A percentile compares a stretch with the other conserved stretches of the same genome.
Evolutionary conservation across 768 basidiomycete species (phyloP).

Genomic region (Rhodosporidiobolus sp.): DNA sequence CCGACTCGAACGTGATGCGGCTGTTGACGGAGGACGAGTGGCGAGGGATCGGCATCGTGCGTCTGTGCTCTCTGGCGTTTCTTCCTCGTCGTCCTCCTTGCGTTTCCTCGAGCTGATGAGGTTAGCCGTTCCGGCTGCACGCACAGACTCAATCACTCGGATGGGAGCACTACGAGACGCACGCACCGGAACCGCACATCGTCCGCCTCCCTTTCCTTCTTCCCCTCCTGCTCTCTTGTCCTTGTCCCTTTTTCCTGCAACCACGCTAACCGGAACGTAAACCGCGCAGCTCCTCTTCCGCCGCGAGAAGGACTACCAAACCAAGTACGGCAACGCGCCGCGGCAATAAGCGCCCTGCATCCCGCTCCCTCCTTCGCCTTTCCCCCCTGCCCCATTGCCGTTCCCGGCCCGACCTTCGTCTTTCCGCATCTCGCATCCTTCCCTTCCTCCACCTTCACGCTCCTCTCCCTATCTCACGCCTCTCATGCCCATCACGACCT

Average conservation of each 20-base stretch:
- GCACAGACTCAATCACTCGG: slow-evolving; percentile 78
- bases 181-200: slow-evolving; percentile 51
- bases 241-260: not conserved
- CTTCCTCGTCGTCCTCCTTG: too few relatives aligned
- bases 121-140: not conserved
- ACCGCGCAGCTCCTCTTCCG: slow-evolving; percentile 31
- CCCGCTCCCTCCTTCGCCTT: not conserved
- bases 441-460: too few relatives aligned
- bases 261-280: not conserved
- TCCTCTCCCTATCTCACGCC: too few relatives aligned
- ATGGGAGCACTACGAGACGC: slow-evolving; percentile 98
- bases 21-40: slow-evolving; percentile 83
- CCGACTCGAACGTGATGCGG: slow-evolving; percentile 70
- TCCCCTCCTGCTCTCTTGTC: not conserved
- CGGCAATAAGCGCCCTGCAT: not conserved
- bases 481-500: too few relatives aligned
- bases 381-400: not conserved
- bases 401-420: not conserved
- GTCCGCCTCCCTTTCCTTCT: not conserved
- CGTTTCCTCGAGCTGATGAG: not conserved
- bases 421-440: too few relatives aligned
- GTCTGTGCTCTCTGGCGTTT: not conserved
- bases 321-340: slow-evolving; percentile 28
- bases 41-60: slow-evolving; percentile 82
- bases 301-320: slow-evolving; percentile 34